A percentile compares a stretch with the other conserved stretches of the same genome.
These are phyloP conservation scores for Obelidium mucronatum DNA, from an alignment of 192 early-diverging fungal genomes.

Conservation along the genomic window DNA sequence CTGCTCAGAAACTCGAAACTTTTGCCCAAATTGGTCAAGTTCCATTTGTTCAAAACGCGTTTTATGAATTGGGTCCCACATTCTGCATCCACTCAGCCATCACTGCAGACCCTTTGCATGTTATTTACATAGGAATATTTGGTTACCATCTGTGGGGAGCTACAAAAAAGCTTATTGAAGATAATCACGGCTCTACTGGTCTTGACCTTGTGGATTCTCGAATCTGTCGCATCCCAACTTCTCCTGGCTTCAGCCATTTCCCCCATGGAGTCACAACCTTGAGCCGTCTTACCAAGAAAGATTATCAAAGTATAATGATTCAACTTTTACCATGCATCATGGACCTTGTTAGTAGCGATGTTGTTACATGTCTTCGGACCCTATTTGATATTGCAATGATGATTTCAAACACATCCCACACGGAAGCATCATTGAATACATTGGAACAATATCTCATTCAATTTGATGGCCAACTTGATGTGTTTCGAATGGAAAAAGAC, in stretches of 20 bases:
- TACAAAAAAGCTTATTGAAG: neutral
- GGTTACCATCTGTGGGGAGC: neutral
- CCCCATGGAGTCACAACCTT: neutral
- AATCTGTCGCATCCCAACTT: neutral
- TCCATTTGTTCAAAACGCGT: neutral
- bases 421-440: neutral
- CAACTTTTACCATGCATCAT: neutral
- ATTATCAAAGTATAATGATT: neutral
- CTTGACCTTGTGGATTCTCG: neutral
- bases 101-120: constrained; percentile 1
- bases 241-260: neutral
- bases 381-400: constrained; percentile 9
- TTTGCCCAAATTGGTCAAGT: neutral
- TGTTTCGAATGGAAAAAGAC: neutral
- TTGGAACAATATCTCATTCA: neutral
- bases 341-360: neutral
- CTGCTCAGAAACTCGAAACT: neutral
- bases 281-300: neutral
- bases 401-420: neutral
- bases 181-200: neutral
- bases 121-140: constrained; percentile 1
- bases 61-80: neutral
- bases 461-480: neutral
- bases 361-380: neutral
- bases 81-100: neutral